Evolutionary conservation across 176 grass and related monocot species (phyloP).

Genomic region (Phyllostachys edulis): DNA sequence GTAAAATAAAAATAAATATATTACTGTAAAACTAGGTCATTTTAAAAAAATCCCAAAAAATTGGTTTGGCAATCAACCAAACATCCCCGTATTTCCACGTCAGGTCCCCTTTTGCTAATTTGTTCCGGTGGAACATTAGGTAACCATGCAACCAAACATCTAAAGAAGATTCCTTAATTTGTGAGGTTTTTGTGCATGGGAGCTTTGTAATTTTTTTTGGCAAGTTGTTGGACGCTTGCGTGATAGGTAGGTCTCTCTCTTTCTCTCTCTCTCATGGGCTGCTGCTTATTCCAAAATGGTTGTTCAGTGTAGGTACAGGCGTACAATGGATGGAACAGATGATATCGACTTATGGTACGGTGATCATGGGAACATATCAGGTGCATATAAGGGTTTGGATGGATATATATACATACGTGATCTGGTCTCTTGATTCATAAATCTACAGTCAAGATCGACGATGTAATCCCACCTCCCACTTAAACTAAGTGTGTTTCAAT

Average conservation of each 20-base stretch:
- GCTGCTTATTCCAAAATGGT: neutral
- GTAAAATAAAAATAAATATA: too few species aligned
- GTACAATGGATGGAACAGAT: slow-evolving; percentile 5
- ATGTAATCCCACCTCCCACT: too few species aligned
- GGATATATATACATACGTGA: too few species aligned
- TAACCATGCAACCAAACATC: neutral
- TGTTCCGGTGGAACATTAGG: neutral
- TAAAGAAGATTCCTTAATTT: neutral
- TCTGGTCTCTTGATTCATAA: too few species aligned
- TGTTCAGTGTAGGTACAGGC: neutral
- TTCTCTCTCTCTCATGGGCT: neutral
- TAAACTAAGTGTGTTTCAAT: too few species aligned
- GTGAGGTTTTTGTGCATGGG: neutral
- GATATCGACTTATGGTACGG: slow-evolving; percentile 16
- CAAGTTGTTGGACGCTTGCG: neutral
- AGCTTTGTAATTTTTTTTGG: neutral
- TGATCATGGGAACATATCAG: neutral
- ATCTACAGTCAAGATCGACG: too few species aligned
- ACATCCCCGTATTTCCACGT: neutral
- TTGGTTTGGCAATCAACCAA: too few species aligned
- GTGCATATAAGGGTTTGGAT: neutral
- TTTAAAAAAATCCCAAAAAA: too few species aligned
- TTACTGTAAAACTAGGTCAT: too few species aligned
- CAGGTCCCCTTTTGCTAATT: neutral
- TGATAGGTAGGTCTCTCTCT: neutral